phyloP scores from a whole-genome alignment of 164 flowering plant genomes.

The Vitis cinerea region DNA sequence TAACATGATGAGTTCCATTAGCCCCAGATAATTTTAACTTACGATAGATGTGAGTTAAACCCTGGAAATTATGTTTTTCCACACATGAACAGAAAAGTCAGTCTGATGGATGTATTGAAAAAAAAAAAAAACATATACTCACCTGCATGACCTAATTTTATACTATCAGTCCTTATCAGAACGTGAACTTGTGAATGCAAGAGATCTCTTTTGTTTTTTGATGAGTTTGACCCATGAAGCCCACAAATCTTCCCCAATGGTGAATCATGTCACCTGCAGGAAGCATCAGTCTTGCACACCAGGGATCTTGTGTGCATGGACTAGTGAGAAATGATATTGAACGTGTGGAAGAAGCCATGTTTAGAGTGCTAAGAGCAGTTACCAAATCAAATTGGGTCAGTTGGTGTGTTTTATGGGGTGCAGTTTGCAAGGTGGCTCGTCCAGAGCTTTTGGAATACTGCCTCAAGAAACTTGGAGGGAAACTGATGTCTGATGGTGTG shows the following conservation, averaged over 20 bases:
- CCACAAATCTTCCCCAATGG: conserved; percentile 18
- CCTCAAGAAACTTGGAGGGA: conserved; percentile 60
- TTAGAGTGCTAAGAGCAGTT: conserved; percentile 64
- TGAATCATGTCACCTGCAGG: neutral
- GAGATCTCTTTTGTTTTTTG: conserved; percentile 58
- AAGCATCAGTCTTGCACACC: conserved; percentile 25
- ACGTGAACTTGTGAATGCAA: conserved; percentile 39
- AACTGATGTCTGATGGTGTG: conserved; percentile 39
- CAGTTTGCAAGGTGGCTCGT: conserved; percentile 48
- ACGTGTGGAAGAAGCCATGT: conserved; percentile 62
- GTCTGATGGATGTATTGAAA: conserved; percentile 87
- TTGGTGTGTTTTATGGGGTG: conserved; percentile 65
- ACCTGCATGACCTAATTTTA: conserved; percentile 43
- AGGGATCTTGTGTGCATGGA: conserved; percentile 42
- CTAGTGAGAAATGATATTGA: conserved; percentile 35
- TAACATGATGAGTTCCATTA: no score
- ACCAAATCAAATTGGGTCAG: conserved; percentile 65
- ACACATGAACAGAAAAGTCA: conserved; percentile 55
- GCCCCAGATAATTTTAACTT: no score
- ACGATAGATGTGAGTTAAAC: no score
- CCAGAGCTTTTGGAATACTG: conserved; percentile 70
- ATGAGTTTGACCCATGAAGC: conserved; percentile 39
- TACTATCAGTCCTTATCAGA: conserved; percentile 66
- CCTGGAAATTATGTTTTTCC: neutral
- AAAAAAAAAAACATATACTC: conserved; percentile 51